Percentiles rank a stretch among this genome's conserved stretches.
phyloP scores from a whole-genome alignment of 2,329 filamentous ascomycete genomes.

The Aurifilum marmelostoma region DNA sequence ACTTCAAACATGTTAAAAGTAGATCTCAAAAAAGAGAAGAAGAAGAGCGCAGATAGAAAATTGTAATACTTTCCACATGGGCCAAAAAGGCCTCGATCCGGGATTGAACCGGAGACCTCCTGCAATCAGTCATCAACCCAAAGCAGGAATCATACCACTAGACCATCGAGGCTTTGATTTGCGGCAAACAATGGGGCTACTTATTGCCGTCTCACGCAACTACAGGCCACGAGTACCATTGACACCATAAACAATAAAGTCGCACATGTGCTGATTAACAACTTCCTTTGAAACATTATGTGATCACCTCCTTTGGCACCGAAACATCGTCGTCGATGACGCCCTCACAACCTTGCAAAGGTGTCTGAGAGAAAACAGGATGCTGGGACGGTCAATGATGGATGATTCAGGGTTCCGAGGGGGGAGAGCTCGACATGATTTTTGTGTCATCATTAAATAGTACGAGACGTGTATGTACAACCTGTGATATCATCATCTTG shows the following conservation, averaged over 20 bases:
- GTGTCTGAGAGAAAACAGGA: not conserved
- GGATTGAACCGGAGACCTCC: slow-evolving; percentile 18
- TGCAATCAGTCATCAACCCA: slow-evolving; percentile 3
- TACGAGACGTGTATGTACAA: not conserved
- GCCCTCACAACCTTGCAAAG: not conserved
- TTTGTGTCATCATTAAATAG: not conserved
- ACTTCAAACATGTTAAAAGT: no score
- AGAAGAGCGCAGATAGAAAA: not conserved
- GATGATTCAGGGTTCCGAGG: not conserved
- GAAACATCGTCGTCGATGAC: not conserved
- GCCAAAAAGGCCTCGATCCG: slow-evolving; percentile 9
- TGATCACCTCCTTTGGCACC: not conserved
- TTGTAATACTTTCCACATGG: no score
- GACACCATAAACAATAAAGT: not conserved
- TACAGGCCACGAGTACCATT: no score
- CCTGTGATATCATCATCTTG: not conserved
- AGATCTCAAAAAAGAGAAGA: not conserved
- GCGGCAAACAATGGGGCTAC: not conserved
- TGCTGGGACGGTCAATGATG: not conserved
- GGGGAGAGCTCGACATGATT: not conserved
- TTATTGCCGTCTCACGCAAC: no score
- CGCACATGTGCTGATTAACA: not conserved
- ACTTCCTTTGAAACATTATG: no score
- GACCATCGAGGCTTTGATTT: slow-evolving; percentile 7
- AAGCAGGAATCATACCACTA: slow-evolving; percentile 18